A percentile compares a stretch with the other conserved stretches of the same genome.
Conservation (phyloP, 176 grass and related monocot species). For the Juncus inflexus region DNA sequence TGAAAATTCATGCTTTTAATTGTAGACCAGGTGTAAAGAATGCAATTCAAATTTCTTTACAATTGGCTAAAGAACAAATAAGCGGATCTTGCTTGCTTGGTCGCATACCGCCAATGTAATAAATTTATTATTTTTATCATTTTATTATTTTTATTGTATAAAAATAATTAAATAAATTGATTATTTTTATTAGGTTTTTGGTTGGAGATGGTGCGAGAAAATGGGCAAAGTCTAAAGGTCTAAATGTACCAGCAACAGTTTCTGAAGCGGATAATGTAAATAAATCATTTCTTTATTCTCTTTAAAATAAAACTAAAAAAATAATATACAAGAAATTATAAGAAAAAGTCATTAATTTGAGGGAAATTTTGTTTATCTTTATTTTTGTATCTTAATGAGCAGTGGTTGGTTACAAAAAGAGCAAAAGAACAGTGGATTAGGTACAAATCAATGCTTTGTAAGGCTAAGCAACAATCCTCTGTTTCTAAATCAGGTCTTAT, state of each 20-base stretch:
- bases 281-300: no score
- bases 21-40: conserved; percentile 94
- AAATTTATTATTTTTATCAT: neutral
- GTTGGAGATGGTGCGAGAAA: conserved; percentile 67
- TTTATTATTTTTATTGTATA: neutral
- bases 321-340: no score
- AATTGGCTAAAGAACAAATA: conserved; percentile 77
- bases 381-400: conserved; percentile 26
- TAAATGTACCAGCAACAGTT: conserved; percentile 39
- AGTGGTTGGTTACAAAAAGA: conserved; percentile 94
- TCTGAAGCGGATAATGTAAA: conserved; percentile 51
- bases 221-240: conserved; percentile 76
- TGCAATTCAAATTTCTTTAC: conserved; percentile 66
- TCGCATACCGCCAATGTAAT: conserved; percentile 99
- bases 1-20: conserved; percentile 2
- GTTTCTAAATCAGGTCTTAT: conserved; percentile 32
- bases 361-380: neutral
- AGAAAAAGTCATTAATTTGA: neutral
- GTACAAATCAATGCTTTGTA: conserved; percentile 64
- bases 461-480: conserved; percentile 30
- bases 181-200: conserved; percentile 66
- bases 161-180: neutral
- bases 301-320: no score
- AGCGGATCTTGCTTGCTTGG: conserved; percentile 62
- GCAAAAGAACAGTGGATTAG: conserved; percentile 73